phyloP scores from a whole-genome alignment of 1,139 yeast genomes.

The Zygosaccharomyces pseudobailii region DNA sequence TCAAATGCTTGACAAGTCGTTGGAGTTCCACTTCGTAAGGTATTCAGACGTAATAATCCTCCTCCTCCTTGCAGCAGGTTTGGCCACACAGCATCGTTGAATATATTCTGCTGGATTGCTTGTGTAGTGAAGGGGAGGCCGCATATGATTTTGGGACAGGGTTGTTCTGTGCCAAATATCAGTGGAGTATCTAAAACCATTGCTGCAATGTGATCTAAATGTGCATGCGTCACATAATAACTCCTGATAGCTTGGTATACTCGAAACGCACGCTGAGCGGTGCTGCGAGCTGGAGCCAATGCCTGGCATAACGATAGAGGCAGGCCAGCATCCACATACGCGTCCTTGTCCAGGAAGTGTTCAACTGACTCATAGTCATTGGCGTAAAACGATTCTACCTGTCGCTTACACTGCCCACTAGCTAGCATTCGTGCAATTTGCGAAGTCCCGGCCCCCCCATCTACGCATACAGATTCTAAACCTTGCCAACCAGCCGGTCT shows the following conservation, averaged over 20 bases:
- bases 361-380: conserved; percentile 16
- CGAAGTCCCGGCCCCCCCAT: conserved; percentile 74
- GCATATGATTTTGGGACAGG: conserved; percentile 41
- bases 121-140: conserved; percentile 53
- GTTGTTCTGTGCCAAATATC: conserved; percentile 32
- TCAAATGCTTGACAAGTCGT: conserved; percentile 16
- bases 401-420: not conserved
- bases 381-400: conserved; percentile 16
- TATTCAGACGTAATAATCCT: conserved; percentile 17
- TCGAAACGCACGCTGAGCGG: not conserved
- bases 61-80: conserved; percentile 33
- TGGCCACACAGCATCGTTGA: conserved; percentile 83
- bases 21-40: conserved; percentile 5
- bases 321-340: conserved; percentile 12
- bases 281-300: not conserved
- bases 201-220: conserved; percentile 73
- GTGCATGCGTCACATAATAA: conserved; percentile 74
- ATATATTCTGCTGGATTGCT: conserved; percentile 51
- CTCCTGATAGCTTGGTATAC: conserved; percentile 21
- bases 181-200: conserved; percentile 69
- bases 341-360: conserved; percentile 10
- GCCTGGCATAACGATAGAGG: conserved; percentile 3
- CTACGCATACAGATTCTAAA: conserved; percentile 53
- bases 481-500: conserved; percentile 46
- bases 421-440: conserved; percentile 50